Conservation (phyloP, 73 alveolate genomes). For the Paramecium sonneborni region DNA sequence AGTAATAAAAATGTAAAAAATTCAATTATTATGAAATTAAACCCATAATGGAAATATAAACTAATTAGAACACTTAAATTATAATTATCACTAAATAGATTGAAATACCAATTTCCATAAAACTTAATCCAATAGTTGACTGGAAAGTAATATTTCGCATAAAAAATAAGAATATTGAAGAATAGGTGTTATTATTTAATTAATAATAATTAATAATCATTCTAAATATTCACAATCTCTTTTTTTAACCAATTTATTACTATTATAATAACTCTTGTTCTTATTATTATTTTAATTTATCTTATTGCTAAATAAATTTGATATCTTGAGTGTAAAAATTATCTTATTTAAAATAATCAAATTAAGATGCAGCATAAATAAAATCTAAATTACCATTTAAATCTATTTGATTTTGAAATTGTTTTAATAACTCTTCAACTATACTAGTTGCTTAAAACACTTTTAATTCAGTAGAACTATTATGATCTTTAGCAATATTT, state of each 20-base stretch:
- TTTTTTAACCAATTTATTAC: background rate
- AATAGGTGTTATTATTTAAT: background rate
- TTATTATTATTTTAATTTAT: background rate
- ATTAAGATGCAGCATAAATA: background rate
- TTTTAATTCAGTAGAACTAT: background rate
- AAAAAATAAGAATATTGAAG: background rate
- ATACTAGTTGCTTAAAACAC: background rate
- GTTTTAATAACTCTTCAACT: background rate
- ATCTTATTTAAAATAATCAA: background rate
- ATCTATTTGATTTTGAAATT: background rate
- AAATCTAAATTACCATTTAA: background rate
- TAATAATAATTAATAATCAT: background rate
- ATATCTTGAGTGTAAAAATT: background rate
- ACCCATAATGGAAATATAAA: background rate
- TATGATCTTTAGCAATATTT: background rate
- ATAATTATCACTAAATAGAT: background rate
- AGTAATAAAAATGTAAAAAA: background rate
- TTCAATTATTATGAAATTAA: background rate
- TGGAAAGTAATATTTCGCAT: background rate
- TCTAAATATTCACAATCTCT: background rate
- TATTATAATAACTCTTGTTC: background rate
- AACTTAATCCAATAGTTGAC: background rate
- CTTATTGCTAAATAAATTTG: background rate
- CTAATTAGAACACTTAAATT: background rate
- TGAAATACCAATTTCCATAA: background rate